Percentiles rank a stretch among this genome's conserved stretches.
phyloP scores from a whole-genome alignment of 495 filamentous ascomycete genomes.

The Penicillium turbatum region DNA sequence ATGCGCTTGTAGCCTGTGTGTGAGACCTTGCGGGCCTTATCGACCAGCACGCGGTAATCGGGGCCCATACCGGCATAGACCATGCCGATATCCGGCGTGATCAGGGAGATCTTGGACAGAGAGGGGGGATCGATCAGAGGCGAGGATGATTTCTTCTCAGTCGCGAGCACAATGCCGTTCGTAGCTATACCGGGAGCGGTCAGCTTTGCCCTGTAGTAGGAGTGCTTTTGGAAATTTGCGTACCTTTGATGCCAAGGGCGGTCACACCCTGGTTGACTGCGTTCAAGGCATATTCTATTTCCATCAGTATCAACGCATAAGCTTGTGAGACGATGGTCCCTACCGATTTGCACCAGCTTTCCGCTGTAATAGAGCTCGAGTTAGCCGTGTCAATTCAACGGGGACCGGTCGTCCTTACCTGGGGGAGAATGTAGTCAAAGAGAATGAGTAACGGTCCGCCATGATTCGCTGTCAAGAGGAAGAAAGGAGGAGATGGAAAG shows the following conservation, averaged over 20 bases:
- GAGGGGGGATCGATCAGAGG: slow-evolving; percentile 91
- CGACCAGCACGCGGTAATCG: slow-evolving; percentile 95
- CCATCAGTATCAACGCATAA: slow-evolving; percentile 12
- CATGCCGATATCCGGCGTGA: slow-evolving; percentile 99
- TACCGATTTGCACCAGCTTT: slow-evolving; percentile 78
- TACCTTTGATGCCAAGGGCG: slow-evolving; percentile 96
- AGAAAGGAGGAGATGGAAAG: slow-evolving; percentile 12
- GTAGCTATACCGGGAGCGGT: slow-evolving; percentile 56
- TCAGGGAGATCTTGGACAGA: slow-evolving; percentile 93
- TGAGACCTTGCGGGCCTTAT: slow-evolving; percentile 97
- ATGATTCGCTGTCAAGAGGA: slow-evolving; percentile 45
- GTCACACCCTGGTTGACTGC: slow-evolving; percentile 99
- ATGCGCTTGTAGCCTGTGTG: slow-evolving; percentile 99
- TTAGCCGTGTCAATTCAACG: slow-evolving; percentile 17
- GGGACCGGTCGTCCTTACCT: slow-evolving; percentile 61
- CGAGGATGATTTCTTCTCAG: slow-evolving; percentile 98
- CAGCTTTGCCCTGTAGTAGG: slow-evolving; percentile 5
- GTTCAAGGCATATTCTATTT: slow-evolving; percentile 93
- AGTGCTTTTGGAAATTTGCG: not conserved
- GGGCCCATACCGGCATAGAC: slow-evolving; percentile 99
- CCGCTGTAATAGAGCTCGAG: slow-evolving; percentile 54
- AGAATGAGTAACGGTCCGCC: slow-evolving; percentile 99
- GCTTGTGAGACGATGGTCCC: slow-evolving; percentile 4
- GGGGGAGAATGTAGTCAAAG: slow-evolving; percentile 97
- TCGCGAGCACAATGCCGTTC: slow-evolving; percentile 98